Base-by-base conservation (phyloP, 1,284 basidiomycete genomes). In the Gymnopus androsaceus region DNA sequence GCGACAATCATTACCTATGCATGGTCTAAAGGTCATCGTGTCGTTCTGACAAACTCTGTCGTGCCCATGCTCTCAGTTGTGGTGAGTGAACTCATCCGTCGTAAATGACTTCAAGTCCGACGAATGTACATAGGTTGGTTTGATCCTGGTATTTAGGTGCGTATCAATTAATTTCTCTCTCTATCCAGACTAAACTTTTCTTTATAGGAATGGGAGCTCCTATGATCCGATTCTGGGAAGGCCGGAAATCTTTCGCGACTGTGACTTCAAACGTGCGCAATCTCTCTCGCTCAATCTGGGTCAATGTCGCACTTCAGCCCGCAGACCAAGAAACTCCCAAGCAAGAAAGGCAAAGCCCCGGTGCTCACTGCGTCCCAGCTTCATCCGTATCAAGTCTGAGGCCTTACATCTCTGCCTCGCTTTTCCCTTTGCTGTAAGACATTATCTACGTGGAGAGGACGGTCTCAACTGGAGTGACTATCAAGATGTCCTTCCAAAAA, bases 21-120 rank as follows among this genome's bases (percentile, higher is more conserved):
- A 27, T 78, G 78, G 67, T 72, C 76, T 7, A 72, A 70, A 56
- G 88, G 86, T 0, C 74, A 80, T 51, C 67, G 74, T 25, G 70
- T 92, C 49, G 73, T 76, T 21, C 73, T 90, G 52, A 82, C 87
- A 7, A 91, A 89, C 67, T 84, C 85, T 4, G 84, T 94, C 61
- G 84, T 94, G 4, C 94, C 93, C 1, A 74, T 96, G 45, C 78
- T 96, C 23, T 92, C 91, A 6, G 91, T 97, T 14, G 94, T 96
- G 60, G 94, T 95, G 59, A 77, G 91, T 71, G 52, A 62, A 67
- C 50, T n/a, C 56, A 52, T 45, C 45, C 52, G 59, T 51, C 51
- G 59, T 12, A 28, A 28, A 3, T 9, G 49, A 41, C 45, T 59
- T 47, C 27, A 52, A 5, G 19, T 36, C 31, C 56, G 50, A 51